Conservation (phyloP, 75 land plant species). For the Ceratopteris richardii region DNA sequence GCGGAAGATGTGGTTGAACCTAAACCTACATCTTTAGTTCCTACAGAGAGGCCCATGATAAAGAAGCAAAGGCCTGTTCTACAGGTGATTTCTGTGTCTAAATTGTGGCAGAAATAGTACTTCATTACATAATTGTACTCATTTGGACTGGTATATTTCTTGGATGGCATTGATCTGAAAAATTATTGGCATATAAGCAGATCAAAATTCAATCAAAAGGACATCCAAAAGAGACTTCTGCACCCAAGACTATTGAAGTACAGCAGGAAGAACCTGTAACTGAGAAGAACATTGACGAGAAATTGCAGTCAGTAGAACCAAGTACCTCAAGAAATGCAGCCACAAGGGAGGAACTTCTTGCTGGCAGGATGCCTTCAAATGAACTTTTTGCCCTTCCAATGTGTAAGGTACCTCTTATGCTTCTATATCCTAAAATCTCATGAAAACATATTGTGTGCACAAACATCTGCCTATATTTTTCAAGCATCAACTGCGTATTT, state of each 20-base stretch:
- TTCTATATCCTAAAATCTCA: too few species aligned
- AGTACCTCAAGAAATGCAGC: conserved; percentile 34
- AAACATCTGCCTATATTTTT: too few species aligned
- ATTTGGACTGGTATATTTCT: too few species aligned
- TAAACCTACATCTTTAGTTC: conserved; percentile 54
- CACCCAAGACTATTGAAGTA: too few species aligned
- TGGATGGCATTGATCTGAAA: background rate
- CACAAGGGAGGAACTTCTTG: conserved; percentile 54
- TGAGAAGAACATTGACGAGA: background rate
- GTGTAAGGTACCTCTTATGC: conserved; percentile 56
- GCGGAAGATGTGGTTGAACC: conserved; percentile 83
- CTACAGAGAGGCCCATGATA: conserved; percentile 64
- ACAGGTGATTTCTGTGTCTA: conserved; percentile 39
- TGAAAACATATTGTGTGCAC: too few species aligned
- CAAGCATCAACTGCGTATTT: too few species aligned
- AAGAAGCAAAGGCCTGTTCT: conserved; percentile 81
- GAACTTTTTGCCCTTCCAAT: conserved; percentile 79
- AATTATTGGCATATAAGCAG: conserved; percentile 21
- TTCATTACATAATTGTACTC: too few species aligned
- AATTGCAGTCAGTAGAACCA: conserved; percentile 15
- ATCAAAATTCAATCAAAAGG: conserved; percentile 65
- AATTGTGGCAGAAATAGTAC: background rate
- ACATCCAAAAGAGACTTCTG: conserved; percentile 16
- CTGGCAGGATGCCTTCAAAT: conserved; percentile 61
- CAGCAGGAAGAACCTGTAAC: too few species aligned